Conservation (phyloP, 805 yeast genomes). For the Lipomyces yamadae region DNA sequence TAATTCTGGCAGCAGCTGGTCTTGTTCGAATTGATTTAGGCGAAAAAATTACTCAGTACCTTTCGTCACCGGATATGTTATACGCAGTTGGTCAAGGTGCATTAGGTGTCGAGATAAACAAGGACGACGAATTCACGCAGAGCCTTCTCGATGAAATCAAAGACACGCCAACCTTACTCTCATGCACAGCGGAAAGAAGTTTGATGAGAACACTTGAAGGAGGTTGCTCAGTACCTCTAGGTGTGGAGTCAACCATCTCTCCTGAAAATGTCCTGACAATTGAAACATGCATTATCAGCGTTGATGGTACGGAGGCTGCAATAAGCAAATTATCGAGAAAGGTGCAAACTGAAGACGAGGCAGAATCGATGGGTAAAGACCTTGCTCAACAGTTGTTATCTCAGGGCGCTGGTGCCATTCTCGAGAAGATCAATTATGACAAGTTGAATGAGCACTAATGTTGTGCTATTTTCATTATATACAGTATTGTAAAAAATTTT, state of each 20-base stretch:
- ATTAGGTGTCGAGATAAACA: constrained; percentile 85
- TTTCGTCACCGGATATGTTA: constrained; percentile 80
- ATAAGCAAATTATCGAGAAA: constrained; percentile 55
- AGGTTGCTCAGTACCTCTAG: constrained; percentile 97
- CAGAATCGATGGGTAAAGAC: constrained; percentile 68
- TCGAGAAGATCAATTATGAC: constrained; percentile 77
- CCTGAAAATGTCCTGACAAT: constrained; percentile 22
- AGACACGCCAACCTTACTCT: constrained; percentile 65
- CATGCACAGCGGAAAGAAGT: constrained; percentile 88
- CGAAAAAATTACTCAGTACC: constrained; percentile 72
- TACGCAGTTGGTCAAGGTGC: constrained; percentile 99
- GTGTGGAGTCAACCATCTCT: constrained; percentile 59
- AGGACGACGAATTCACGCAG: constrained; percentile 63
- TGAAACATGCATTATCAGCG: constrained; percentile 66
- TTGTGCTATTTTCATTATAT: background rate
- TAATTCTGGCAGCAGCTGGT: constrained; percentile 93
- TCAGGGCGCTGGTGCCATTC: constrained; percentile 81
- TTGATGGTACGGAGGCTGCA: constrained; percentile 76
- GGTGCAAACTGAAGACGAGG: constrained; percentile 59
- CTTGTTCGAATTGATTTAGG: constrained; percentile 72
- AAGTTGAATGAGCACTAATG: constrained; percentile 45
- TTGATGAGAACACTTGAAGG: constrained; percentile 90
- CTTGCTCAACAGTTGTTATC: constrained; percentile 70
- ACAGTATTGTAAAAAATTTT: background rate
- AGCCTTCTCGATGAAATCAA: constrained; percentile 67